Evolutionary conservation across 257 asterid genomes (phyloP), one percentile per base, ranked within the genome.

Genomic region (Leonotis leonurus): DNA sequence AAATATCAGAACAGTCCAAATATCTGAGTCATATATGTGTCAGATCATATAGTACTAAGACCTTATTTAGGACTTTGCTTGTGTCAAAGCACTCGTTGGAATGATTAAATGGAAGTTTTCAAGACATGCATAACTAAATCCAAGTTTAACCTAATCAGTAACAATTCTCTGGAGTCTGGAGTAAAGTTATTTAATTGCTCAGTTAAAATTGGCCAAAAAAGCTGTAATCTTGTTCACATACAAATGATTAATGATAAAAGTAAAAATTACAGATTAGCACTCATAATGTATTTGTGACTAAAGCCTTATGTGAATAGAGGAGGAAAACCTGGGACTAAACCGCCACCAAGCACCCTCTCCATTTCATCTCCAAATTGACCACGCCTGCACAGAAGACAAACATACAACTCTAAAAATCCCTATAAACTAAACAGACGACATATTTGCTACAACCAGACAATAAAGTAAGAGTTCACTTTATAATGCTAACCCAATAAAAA

Each of bases 341-440:
- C 99, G 24, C 97, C 99, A 70, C 99, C 97, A 65, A 92, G 97
- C 64, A 92, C 99, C 74, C 94, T 89, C 70, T 76, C 96, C 70
- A 93, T 89, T 81, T 93, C 99, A 80, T 80, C 87, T 73, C 97
- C 99, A 69, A 93, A 89, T 21, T 69, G 62, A 56, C 97, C 99
- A 68, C 80, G 78, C 75, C 99, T 93, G 75, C 20, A 57, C 17
- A 76, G 50, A 50, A 54, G 62, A n/a, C n/a, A 17, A 17, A 37
- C 14, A 65, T 7, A 27, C 11, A 36, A 1, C 20, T 35, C 4
- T 10, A 4, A 35, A 56, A 54, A 39, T 25, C 20, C 22, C 52
- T 40, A 17, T n/a, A 7, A 37, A 36, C n/a, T n/a, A n/a, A n/a
- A n/a, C 3, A 35, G 58, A 32, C 6, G n/a, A 16, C n/a, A 64